phyloP scores from a whole-genome alignment of 495 filamentous ascomycete species.

The Collariella sp. region DNA sequence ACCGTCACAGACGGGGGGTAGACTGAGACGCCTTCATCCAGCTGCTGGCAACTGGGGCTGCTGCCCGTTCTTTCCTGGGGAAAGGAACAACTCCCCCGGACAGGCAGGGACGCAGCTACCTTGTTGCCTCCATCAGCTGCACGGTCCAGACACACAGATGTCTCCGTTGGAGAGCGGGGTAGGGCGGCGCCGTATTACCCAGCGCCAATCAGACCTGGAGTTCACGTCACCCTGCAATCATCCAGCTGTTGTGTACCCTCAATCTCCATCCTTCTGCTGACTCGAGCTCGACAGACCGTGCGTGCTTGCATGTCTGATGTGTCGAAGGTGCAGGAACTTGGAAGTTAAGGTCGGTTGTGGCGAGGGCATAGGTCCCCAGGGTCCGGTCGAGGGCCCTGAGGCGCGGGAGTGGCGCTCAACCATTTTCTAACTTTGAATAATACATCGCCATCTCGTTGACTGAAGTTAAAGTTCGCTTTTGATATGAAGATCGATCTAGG shows the following conservation, averaged over 20 bases:
- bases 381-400: neutral
- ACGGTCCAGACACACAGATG: conserved; percentile 8
- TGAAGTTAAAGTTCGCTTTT: neutral
- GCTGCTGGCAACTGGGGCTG: neutral
- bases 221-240: conserved; percentile 25
- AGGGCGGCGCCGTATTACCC: conserved; percentile 20
- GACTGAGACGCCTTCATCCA: neutral
- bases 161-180: conserved; percentile 28
- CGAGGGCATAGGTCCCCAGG: neutral
- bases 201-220: conserved; percentile 24
- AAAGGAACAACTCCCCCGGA: neutral
- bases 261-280: conserved; percentile 9
- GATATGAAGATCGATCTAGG: conserved; percentile 6
- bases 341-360: no score
- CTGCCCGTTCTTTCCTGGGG: neutral
- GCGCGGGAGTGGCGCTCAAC: neutral
- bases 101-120: neutral
- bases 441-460: neutral
- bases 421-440: neutral
- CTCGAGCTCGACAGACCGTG: neutral
- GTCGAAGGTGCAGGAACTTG: no score
- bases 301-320: no score
- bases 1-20: neutral
- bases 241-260: neutral
- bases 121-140: neutral